Evolutionary conservation across 2,329 filamentous ascomycete genomes (phyloP).

Genomic region (Rhexocercosporidium sp.): DNA sequence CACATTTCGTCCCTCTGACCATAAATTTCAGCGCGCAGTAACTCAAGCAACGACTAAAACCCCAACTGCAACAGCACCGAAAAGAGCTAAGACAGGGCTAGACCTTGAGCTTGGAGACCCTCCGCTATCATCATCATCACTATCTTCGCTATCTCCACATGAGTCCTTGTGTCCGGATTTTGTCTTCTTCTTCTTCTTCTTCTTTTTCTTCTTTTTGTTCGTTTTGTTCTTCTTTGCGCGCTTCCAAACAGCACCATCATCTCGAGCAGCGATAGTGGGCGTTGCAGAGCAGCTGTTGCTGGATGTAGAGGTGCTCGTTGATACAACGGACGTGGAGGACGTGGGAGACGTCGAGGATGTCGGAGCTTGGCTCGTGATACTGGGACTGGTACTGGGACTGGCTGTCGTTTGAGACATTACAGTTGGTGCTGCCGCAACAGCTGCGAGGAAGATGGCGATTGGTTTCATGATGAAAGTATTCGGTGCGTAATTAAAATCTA

Average conservation of each 20-base stretch:
- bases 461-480: background rate
- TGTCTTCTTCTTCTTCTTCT: background rate
- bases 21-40: no score
- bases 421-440: background rate
- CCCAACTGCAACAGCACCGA: background rate
- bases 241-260: background rate
- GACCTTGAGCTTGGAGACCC: background rate
- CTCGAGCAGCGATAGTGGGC: background rate
- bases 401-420: background rate
- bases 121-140: background rate
- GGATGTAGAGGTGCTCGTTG: background rate
- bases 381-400: background rate
- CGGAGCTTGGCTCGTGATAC: background rate
- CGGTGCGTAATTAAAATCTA: background rate
- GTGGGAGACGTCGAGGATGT: background rate
- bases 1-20: no score
- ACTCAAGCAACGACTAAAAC: background rate
- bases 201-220: background rate
- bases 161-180: background rate
- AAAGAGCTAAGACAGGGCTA: background rate
- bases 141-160: background rate
- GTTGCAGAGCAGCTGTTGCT: background rate
- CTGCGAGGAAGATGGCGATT: background rate
- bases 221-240: slow-evolving; percentile 1
- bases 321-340: background rate